Evolutionary conservation across 2,329 filamentous ascomycete genomes (phyloP), one percentile per base, ranked within the genome.

Genomic region (Aspergillus puulaauensis): DNA sequence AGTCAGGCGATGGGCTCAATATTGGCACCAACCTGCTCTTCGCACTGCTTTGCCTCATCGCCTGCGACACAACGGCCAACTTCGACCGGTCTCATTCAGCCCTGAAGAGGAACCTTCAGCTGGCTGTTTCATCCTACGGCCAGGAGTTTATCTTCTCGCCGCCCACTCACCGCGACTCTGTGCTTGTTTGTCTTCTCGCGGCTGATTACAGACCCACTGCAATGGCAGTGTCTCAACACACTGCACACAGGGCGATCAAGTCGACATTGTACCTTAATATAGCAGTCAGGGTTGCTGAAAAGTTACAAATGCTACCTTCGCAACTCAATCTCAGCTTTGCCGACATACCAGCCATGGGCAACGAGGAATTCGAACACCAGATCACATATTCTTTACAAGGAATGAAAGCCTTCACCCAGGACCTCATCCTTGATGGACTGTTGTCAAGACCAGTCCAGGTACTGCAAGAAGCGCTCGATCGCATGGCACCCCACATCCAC

Each of bases 111-210:
- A 60, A 24, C 40, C 27, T 64, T 17, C 58, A 58, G 40, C 54
- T 57, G 6, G 58, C 60, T n/a, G 46, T 63, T 3, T 61, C 62
- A 23, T 61, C 44, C 21, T 61, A 52, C 27, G 57, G 62, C 23
- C 62, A 64, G 45, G 59, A 60, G 24, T 63, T 64, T n/a, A 62
- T 63, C 6, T 64, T 61, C 45, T 54, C 56, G 8, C 58, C 62
- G n/a, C 58, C 60, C 1, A 59, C 49, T 2, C 62, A 64, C 23
- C 58, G 21, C 21, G 60, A 62, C 44, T 59, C 60, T 3, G 33
- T 64, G 33, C 17, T 52, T 15, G 60, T 58, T 21, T 49, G 48
- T 40, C 62, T 61, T 43, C 56, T 63, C 14, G 33, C 61, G 17
- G 56, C 58, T 11, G 52, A 61, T n/a, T 63, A 63, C 49, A 61